A percentile compares a stretch with the other conserved stretches of the same genome.
Evolutionary conservation across 352 stramenopile genomes (phyloP).

Genomic region (Phytophthora syringae): DNA sequence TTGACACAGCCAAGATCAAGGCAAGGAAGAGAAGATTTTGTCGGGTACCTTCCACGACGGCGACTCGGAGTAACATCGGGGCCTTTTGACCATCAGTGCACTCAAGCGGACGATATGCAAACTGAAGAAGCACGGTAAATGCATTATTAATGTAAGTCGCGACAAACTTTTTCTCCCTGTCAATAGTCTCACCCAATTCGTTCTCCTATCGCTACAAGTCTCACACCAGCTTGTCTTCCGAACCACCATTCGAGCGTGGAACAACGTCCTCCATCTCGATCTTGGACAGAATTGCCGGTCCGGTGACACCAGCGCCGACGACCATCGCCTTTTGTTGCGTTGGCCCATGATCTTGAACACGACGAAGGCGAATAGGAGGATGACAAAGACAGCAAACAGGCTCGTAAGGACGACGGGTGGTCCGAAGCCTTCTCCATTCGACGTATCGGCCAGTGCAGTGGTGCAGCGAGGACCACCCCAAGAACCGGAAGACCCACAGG

Average conservation of each 20-base stretch:
- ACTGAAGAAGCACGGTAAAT: slow-evolving; percentile 6
- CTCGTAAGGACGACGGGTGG: slow-evolving; percentile 40
- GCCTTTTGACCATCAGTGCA: background rate
- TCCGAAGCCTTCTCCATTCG: slow-evolving; percentile 44
- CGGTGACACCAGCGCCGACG: slow-evolving; percentile 19
- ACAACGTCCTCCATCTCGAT: slow-evolving; percentile 36
- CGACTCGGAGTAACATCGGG: slow-evolving; percentile 54
- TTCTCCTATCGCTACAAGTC: background rate
- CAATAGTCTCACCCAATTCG: background rate
- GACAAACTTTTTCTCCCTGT: background rate
- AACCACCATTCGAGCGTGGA: slow-evolving; percentile 10
- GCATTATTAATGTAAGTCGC: slow-evolving; percentile 19
- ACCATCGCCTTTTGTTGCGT: slow-evolving; percentile 31
- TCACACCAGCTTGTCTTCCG: slow-evolving; percentile 34
- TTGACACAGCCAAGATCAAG: slow-evolving; percentile 45
- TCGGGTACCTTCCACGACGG: slow-evolving; percentile 69
- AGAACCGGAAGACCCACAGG: slow-evolving; percentile 36
- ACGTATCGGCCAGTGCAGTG: slow-evolving; percentile 28
- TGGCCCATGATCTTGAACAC: slow-evolving; percentile 35
- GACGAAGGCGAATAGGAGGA: slow-evolving; percentile 23
- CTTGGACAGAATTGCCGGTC: slow-evolving; percentile 27
- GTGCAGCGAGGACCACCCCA: slow-evolving; percentile 63
- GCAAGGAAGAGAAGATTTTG: slow-evolving; percentile 74
- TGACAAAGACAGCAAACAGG: slow-evolving; percentile 15
- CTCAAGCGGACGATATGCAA: background rate